A percentile compares a stretch with the other conserved stretches of the same genome.
phyloP scores from a whole-genome alignment of 1,284 basidiomycete species.

The Sphaerobolus stellatus region DNA sequence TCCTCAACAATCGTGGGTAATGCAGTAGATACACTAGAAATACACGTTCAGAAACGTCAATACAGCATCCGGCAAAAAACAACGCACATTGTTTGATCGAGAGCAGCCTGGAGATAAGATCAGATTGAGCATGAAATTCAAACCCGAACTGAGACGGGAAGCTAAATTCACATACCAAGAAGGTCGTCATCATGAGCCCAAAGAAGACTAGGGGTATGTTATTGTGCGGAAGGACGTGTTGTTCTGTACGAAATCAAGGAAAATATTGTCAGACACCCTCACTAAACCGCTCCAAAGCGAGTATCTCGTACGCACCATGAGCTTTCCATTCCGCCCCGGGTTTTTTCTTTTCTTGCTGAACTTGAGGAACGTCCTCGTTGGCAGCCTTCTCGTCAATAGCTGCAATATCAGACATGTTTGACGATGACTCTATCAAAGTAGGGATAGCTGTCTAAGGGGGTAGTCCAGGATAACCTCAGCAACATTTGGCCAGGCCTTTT shows the following conservation, averaged over 20 bases:
- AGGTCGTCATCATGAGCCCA: conserved; percentile 54
- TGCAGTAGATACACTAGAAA: conserved; percentile 79
- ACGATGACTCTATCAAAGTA: no score
- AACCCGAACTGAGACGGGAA: neutral
- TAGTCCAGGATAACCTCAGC: no score
- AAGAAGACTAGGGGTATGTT: conserved; percentile 52
- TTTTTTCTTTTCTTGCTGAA: conserved; percentile 1
- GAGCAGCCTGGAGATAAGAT: conserved; percentile 19
- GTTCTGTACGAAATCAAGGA: conserved; percentile 30
- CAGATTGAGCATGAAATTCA: neutral
- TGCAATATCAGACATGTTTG: no score
- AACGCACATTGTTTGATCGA: conserved; percentile 33
- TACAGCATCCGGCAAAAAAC: neutral
- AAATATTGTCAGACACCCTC: neutral
- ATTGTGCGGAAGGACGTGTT: conserved; percentile 55
- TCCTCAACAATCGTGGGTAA: conserved; percentile 72
- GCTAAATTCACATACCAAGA: conserved; percentile 43
- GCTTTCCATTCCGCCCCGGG: conserved; percentile 10
- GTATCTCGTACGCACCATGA: neutral
- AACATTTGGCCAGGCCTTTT: no score
- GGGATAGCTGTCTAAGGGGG: no score
- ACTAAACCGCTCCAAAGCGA: neutral
- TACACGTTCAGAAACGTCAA: neutral
- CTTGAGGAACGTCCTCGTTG: neutral
- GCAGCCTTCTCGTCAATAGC: neutral